Evolutionary conservation across 2,329 filamentous ascomycete genomes (phyloP).

Genomic region (Scedosporium aurantiacum): DNA sequence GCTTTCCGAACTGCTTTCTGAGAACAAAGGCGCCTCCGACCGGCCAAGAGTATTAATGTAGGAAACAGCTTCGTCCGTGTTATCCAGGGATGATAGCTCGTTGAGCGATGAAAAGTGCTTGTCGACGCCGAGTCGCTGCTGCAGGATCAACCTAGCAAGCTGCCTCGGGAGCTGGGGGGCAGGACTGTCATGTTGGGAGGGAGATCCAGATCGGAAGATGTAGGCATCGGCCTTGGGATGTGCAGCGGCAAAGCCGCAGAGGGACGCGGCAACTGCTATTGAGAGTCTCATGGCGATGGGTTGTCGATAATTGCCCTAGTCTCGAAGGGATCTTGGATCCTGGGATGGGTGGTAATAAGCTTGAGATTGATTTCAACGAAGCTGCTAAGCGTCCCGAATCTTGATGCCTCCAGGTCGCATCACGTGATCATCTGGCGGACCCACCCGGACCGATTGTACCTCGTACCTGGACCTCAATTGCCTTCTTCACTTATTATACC

Average conservation of each 20-base stretch:
- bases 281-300: conserved; percentile 30
- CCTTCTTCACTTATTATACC: too few species aligned
- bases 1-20: conserved; percentile 17
- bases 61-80: conserved; percentile 37
- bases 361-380: neutral
- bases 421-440: too few species aligned
- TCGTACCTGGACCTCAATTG: too few species aligned
- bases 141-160: conserved; percentile 46
- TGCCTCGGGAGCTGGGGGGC: conserved; percentile 30
- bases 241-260: conserved; percentile 28
- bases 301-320: conserved; percentile 2
- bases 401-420: too few species aligned
- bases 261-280: conserved; percentile 26
- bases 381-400: neutral
- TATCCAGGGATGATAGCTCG: conserved; percentile 30
- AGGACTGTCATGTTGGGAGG: neutral
- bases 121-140: conserved; percentile 41
- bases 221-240: conserved; percentile 16
- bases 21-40: conserved; percentile 38
- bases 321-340: neutral
- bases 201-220: neutral
- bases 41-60: conserved; percentile 52
- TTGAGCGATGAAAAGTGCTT: conserved; percentile 36
- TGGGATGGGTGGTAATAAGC: neutral
- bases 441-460: too few species aligned